phyloP scores from a whole-genome alignment of 192 early-diverging fungal genomes.

The Gigaspora rosea region DNA sequence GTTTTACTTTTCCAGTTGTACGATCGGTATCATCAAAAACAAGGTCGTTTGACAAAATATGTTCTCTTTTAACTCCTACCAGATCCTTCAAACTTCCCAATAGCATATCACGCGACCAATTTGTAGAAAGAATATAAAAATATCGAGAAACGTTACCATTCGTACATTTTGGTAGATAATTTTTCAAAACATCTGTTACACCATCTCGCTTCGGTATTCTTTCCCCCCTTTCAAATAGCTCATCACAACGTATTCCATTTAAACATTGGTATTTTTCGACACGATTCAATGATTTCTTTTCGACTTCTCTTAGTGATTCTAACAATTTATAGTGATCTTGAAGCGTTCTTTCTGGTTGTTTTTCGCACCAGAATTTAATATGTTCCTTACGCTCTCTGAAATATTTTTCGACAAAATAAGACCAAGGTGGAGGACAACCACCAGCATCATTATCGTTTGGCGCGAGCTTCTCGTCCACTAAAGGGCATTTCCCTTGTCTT shows the following conservation, averaged over 20 bases:
- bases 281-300: conserved; percentile 17
- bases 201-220: background rate
- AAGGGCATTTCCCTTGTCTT: background rate
- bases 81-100: conserved; percentile 24
- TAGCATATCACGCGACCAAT: conserved; percentile 30
- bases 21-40: background rate
- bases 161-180: background rate
- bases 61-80: background rate
- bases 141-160: background rate
- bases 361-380: conserved; percentile 7
- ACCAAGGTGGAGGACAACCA: conserved; percentile 31
- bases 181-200: background rate
- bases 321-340: conserved; percentile 17
- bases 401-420: conserved; percentile 23
- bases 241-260: background rate
- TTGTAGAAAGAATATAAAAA: conserved; percentile 27
- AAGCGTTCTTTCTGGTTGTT: background rate
- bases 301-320: conserved; percentile 13
- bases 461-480: background rate
- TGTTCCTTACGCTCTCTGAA: conserved; percentile 29
- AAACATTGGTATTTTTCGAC: conserved; percentile 22
- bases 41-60: conserved; percentile 25
- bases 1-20: conserved; percentile 20
- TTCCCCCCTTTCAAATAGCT: conserved; percentile 7
- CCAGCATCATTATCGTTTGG: background rate